phyloP scores from a whole-genome alignment of 768 basidiomycete genomes.

The Psilocybe cubensis region DNA sequence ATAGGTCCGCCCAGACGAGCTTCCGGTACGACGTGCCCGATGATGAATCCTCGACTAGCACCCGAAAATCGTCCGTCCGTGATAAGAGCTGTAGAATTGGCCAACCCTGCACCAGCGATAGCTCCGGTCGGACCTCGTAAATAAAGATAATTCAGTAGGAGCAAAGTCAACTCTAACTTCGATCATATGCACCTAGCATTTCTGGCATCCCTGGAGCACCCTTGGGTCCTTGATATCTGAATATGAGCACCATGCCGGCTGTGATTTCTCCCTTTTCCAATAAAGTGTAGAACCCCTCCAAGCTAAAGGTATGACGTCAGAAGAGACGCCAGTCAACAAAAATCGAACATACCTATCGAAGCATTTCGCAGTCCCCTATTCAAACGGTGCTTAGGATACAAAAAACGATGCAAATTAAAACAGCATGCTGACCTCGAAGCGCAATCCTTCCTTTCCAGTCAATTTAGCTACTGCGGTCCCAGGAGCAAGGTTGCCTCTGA shows the following conservation, averaged over 20 bases:
- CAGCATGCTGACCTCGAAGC: constrained; percentile 64
- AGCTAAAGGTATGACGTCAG: constrained; percentile 37
- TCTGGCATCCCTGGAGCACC: constrained; percentile 95
- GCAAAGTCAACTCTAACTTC: neutral
- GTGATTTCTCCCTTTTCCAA: constrained; percentile 77
- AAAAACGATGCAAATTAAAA: neutral
- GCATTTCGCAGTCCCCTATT: constrained; percentile 73
- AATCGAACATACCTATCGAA: constrained; percentile 61
- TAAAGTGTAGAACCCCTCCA: constrained; percentile 73
- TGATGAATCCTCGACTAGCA: constrained; percentile 61
- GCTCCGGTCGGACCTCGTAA: constrained; percentile 75
- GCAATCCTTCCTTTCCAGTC: constrained; percentile 89
- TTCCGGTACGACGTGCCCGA: constrained; percentile 62
- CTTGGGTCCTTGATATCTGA: constrained; percentile 89
- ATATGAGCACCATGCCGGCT: constrained; percentile 74
- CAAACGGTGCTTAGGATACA: constrained; percentile 4
- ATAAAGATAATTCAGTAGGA: neutral
- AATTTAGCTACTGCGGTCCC: constrained; percentile 90
- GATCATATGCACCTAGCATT: constrained; percentile 42
- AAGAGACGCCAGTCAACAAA: neutral
- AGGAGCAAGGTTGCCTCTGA: constrained; percentile 89
- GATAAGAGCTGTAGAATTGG: constrained; percentile 77
- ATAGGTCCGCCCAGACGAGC: constrained; percentile 86
- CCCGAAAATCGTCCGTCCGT: constrained; percentile 93
- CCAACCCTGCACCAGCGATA: constrained; percentile 83